phyloP scores from a whole-genome alignment of 139 green algal genomes.

The Closterium sp. region DNA sequence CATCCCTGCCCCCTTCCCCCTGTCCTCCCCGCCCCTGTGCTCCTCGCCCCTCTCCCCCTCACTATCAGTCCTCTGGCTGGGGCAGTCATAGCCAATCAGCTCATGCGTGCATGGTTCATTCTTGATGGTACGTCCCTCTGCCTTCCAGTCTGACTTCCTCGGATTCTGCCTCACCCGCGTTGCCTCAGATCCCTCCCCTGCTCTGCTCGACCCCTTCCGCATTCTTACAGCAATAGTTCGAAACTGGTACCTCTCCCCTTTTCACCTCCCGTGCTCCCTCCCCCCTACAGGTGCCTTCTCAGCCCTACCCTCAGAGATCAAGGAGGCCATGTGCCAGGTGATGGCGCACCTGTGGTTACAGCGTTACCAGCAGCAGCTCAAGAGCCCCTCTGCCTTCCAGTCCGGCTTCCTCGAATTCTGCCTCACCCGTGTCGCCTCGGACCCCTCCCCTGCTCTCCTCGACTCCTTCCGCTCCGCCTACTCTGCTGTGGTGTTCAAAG shows the following conservation, averaged over 20 bases:
- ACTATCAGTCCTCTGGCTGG: constrained; percentile 69
- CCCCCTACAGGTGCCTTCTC: constrained; percentile 27
- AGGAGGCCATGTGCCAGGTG: constrained; percentile 92
- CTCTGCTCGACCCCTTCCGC: not conserved
- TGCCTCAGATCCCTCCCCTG: not conserved
- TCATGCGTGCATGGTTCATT: constrained; percentile 86
- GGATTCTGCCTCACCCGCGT: no score
- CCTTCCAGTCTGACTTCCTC: no score
- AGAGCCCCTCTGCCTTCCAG: no score
- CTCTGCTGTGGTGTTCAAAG: not conserved
- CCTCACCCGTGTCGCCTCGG: no score
- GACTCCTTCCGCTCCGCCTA: not conserved
- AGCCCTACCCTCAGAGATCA: constrained; percentile 61
- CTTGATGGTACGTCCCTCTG: constrained; percentile 50
- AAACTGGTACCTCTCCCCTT: no score
- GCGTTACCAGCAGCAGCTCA: not conserved
- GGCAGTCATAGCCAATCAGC: constrained; percentile 86
- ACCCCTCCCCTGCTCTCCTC: not conserved
- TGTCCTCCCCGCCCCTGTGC: no score
- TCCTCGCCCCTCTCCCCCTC: no score
- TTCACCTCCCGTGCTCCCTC: no score
- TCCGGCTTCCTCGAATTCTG: no score
- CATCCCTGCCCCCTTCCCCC: no score
- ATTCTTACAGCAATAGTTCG: no score
- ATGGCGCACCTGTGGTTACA: constrained; percentile 87